A percentile compares a stretch with the other conserved stretches of the same genome.
Evolutionary conservation across 768 basidiomycete species (phyloP).

Genomic region (Zangia roseola): DNA sequence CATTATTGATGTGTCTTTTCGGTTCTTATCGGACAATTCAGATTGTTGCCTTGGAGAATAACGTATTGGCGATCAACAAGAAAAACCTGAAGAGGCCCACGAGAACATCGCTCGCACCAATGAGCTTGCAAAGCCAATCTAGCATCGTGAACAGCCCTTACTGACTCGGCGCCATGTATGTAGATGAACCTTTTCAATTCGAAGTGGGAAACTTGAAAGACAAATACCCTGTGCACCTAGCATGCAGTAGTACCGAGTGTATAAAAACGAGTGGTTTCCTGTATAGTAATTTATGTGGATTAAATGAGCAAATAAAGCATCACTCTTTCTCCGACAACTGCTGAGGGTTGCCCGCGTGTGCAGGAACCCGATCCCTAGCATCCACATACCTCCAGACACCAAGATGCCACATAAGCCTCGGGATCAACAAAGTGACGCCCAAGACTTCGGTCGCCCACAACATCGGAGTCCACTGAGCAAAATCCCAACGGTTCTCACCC

Average conservation of each 20-base stretch:
- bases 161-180: slow-evolving; percentile 24
- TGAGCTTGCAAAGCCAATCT: slow-evolving; percentile 48
- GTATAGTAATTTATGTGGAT: slow-evolving; percentile 9
- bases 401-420: slow-evolving; percentile 70
- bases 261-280: slow-evolving; percentile 1
- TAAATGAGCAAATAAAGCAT: slow-evolving; percentile 25
- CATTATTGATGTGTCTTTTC: not conserved
- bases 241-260: not conserved
- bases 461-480: slow-evolving; percentile 65
- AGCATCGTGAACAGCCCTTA: slow-evolving; percentile 70
- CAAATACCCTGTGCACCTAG: slow-evolving; percentile 14
- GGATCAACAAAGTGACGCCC: slow-evolving; percentile 65
- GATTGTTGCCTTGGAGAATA: slow-evolving; percentile 94
- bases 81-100: slow-evolving; percentile 84
- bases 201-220: slow-evolving; percentile 7
- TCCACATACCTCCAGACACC: slow-evolving; percentile 76
- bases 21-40: slow-evolving; percentile 32
- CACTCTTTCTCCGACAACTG: slow-evolving; percentile 10
- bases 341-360: not conserved
- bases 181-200: not conserved
- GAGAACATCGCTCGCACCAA: slow-evolving; percentile 63
- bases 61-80: slow-evolving; percentile 94
- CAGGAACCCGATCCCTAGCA: slow-evolving; percentile 47
- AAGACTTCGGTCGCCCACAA: slow-evolving; percentile 64
- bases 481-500: slow-evolving; percentile 65